phyloP scores from a whole-genome alignment of 129 eudicot genomes.

The Arctium lappa region DNA sequence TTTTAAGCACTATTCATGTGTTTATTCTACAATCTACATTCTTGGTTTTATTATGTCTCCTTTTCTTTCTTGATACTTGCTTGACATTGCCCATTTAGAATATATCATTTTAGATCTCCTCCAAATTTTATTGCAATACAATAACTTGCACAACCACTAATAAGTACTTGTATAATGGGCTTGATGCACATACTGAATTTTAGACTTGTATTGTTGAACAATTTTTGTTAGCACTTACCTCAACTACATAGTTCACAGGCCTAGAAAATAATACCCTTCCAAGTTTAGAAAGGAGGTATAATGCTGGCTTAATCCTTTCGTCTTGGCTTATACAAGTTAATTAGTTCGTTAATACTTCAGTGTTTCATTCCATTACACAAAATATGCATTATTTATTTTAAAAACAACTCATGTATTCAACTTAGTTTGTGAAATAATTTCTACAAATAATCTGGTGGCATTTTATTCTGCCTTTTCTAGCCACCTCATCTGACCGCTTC shows the following conservation, averaged over 20 bases:
- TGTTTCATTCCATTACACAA: background rate
- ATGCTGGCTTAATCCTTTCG: background rate
- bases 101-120: background rate
- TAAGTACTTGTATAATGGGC: background rate
- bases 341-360: background rate
- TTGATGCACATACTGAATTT: too few species aligned
- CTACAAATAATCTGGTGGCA: background rate
- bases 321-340: background rate
- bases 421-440: background rate
- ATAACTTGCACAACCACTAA: background rate
- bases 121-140: background rate
- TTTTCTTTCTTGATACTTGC: background rate
- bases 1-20: background rate
- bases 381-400: background rate
- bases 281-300: background rate
- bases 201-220: too few species aligned
- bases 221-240: too few species aligned
- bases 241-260: too few species aligned
- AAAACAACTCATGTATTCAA: background rate
- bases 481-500: slow-evolving; percentile 3
- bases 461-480: slow-evolving; percentile 1
- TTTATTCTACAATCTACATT: background rate
- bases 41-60: background rate
- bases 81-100: background rate
- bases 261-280: background rate